phyloP scores from a whole-genome alignment of 2,329 filamentous ascomycete genomes.

The Xylariaceae sp. region DNA sequence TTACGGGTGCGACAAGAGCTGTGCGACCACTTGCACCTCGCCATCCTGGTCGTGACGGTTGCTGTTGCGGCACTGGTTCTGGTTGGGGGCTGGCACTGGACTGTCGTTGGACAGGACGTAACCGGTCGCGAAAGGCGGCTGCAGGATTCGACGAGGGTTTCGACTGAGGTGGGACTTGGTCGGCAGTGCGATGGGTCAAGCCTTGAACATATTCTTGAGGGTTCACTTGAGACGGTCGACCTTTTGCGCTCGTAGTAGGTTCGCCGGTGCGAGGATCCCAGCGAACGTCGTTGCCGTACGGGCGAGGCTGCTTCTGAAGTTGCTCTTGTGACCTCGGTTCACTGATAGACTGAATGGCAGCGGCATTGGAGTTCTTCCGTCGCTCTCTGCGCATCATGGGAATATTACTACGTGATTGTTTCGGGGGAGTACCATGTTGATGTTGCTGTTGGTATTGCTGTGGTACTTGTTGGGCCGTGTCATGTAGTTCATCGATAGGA shows the following conservation, averaged over 20 bases:
- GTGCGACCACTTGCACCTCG: constrained; percentile 68
- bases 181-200: constrained; percentile 27
- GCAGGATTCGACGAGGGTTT: constrained; percentile 27
- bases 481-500: constrained; percentile 46
- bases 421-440: constrained; percentile 17
- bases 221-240: constrained; percentile 53
- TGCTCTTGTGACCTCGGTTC: constrained; percentile 38
- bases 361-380: constrained; percentile 41
- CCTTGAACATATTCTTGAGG: constrained; percentile 47
- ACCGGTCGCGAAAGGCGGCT: constrained; percentile 42
- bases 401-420: constrained; percentile 40
- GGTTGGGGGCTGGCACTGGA: constrained; percentile 23
- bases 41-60: constrained; percentile 66
- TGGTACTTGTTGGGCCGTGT: constrained; percentile 31
- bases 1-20: constrained; percentile 59
- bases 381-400: constrained; percentile 51
- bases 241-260: constrained; percentile 53
- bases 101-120: constrained; percentile 41
- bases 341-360: constrained; percentile 33
- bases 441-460: too few species aligned
- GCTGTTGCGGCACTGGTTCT: constrained; percentile 19
- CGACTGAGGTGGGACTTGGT: constrained; percentile 25
- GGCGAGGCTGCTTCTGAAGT: constrained; percentile 29
- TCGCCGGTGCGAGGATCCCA: constrained; percentile 68
- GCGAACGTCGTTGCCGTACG: constrained; percentile 40